Evolutionary conservation across 2,329 filamentous ascomycete species (phyloP), one percentile per base, ranked within the genome.

Genomic region (Penicillium palitans): DNA sequence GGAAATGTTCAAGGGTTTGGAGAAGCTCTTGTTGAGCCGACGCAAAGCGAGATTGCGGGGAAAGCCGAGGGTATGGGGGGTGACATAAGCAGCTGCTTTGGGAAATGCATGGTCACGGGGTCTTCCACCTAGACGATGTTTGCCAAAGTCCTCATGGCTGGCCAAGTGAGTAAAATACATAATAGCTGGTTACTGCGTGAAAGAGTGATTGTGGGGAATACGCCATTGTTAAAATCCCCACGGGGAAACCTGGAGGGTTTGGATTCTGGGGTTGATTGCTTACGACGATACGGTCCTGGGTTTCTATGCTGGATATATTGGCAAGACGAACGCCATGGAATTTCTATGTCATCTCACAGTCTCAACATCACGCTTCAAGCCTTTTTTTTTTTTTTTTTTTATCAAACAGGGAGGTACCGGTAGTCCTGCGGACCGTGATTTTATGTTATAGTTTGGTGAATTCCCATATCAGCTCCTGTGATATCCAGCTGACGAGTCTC

Each of bases 31-130:
- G 50, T 67, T 69, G 51, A 68, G 71, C 72, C 72, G 72, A 74
- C 68, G 71, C 68, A 72, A 74, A 72, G 69, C 72, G 72, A 72
- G 62, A 68, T 68, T 72, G 70, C 70, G 72, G 70, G 70, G 72
- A 70, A 73, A 64, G 52, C 50, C 57, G 35, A 44, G 39, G 12
- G 31, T 33, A 17, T 15, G n/a, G 21, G 19, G 19, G 1, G 39
- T 64, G 52, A 60, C 61, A 50, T 57, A 62, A 58, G 31, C 47
- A 19, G 2, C 42, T 42, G 49, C 41, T 41, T 53, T 52, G 15
- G 49, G 55, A 19, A n/a, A 33, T 33, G 29, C 2, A n/a, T 17
- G 46, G 29, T 48, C 46, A 48, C 46, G 46, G 21, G 29, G 45
- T 19, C n/a, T 33, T 9, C 15, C 8, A 25, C 24, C 24, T 17